These are phyloP conservation scores for Populus ilicifolia DNA, from an alignment of 345 rosid species.

Conservation along the genomic window DNA sequence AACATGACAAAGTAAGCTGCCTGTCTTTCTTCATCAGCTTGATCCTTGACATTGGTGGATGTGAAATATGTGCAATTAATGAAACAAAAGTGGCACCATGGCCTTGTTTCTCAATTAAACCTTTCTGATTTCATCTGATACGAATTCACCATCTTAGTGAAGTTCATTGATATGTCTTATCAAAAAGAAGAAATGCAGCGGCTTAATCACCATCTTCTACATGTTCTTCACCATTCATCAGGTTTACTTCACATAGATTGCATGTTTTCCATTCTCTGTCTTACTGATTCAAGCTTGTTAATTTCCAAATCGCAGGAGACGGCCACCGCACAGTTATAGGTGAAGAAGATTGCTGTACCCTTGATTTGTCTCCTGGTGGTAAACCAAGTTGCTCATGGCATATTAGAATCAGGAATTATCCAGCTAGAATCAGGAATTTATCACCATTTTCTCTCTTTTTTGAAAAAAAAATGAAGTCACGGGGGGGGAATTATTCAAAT, in stretches of 20 bases:
- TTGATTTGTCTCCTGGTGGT: neutral
- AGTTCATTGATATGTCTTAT: neutral
- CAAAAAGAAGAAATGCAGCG: neutral
- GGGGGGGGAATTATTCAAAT: neutral
- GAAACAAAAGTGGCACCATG: neutral
- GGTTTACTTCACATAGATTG: neutral
- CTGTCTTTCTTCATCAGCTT: neutral
- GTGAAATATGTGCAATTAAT: neutral
- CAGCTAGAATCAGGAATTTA: neutral
- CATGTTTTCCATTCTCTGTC: neutral
- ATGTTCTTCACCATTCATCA: neutral
- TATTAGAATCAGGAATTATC: neutral
- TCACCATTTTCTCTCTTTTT: neutral
- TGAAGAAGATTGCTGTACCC: neutral
- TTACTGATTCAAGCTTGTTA: neutral
- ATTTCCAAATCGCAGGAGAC: slow-evolving; percentile 21
- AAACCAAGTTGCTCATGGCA: neutral
- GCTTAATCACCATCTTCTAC: neutral
- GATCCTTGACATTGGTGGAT: neutral
- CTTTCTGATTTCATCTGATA: neutral
- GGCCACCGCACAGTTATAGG: slow-evolving; percentile 8
- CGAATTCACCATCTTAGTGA: neutral
- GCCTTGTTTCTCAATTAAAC: neutral
- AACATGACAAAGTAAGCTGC: neutral
- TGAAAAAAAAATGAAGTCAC: neutral